Base-by-base conservation (phyloP, 2,329 filamentous ascomycete species). In the Ophiostoma sp. region DNA sequence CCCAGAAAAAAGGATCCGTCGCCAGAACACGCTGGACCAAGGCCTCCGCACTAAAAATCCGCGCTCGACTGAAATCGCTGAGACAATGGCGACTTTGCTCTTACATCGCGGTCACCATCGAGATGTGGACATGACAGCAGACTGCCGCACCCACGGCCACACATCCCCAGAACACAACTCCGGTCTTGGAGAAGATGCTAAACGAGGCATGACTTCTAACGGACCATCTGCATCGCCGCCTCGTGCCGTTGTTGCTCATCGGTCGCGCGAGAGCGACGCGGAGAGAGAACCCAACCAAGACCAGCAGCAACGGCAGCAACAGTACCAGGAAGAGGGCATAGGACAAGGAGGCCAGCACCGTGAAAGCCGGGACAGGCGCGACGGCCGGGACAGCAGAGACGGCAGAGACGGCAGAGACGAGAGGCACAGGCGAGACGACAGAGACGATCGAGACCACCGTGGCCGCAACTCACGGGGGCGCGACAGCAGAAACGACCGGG, bases 121-220 rank as follows among this genome's bases (percentile, higher is more conserved):
- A 75, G 74, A 80, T 78, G 77, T 75, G 77, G 76, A 77, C 72
- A 78, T 80, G 77, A 77, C 77, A 77, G 76, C 79, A 76, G 78
- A 80, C 76, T 75, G 74, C 71, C 76, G 73, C 74, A 75, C 70
- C 71, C 73, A 74, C 73, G 74, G 72, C 72, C 74, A 75, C 73
- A 75, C 65, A 67, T 52, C 44, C 40, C 60, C 64, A 68, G 42
- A 55, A 67, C 65, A 69, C 45, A 27, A 65, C 73, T 76, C 74
- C 75, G 74, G 76, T 72, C 75, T 75, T 74, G 74, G 76, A 73
- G 76, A 76, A 70, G 73, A 76, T 75, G 75, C 65, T 65, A 64
- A 72, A 66, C 74, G 73, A 74, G 76, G 75, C 74, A 77, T 77
- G 76, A 77, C 72, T 74, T 74, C 75, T 71, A 73, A 74, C 72